A percentile compares a stretch with the other conserved stretches of the same genome.
These are phyloP conservation scores for Coemansia sp. DNA, from an alignment of 192 early-diverging fungal genomes.

Conservation along the genomic window DNA sequence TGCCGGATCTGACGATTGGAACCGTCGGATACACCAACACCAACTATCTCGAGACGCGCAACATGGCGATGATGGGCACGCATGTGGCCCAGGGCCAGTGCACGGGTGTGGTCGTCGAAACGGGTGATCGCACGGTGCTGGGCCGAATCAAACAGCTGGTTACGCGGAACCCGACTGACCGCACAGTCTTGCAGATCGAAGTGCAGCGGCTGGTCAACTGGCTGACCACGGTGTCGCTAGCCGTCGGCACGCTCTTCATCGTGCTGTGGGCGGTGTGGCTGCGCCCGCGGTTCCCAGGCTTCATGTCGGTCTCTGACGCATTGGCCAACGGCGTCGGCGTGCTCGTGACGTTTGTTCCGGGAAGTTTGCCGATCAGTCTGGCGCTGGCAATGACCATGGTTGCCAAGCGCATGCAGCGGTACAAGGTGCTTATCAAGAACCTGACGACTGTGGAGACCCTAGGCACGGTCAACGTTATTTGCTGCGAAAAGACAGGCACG, in stretches of 20 bases:
- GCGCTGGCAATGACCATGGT: slow-evolving; percentile 74
- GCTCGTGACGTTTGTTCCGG: slow-evolving; percentile 75
- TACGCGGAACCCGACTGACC: slow-evolving; percentile 13
- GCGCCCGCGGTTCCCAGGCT: slow-evolving; percentile 55
- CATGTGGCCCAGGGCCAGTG: slow-evolving; percentile 70
- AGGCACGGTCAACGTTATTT: slow-evolving; percentile 71
- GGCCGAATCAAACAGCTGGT: slow-evolving; percentile 69
- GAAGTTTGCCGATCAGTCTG: slow-evolving; percentile 77
- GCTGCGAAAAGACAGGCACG: slow-evolving; percentile 93
- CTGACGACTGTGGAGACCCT: slow-evolving; percentile 88
- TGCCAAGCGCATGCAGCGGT: slow-evolving; percentile 70
- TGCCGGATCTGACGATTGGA: slow-evolving; percentile 64
- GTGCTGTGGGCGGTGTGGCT: slow-evolving; percentile 61
- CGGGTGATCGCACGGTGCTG: slow-evolving; percentile 74
- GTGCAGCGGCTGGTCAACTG: slow-evolving; percentile 79
- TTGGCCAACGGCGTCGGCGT: slow-evolving; percentile 61
- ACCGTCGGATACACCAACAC: slow-evolving; percentile 63
- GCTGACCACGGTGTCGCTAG: slow-evolving; percentile 57
- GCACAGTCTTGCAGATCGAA: slow-evolving; percentile 63
- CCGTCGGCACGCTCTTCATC: slow-evolving; percentile 52
- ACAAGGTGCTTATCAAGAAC: slow-evolving; percentile 74
- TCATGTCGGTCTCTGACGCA: slow-evolving; percentile 52
- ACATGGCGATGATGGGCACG: slow-evolving; percentile 76
- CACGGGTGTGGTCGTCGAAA: slow-evolving; percentile 72
- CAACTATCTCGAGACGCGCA: slow-evolving; percentile 75